A percentile compares a stretch with the other conserved stretches of the same genome.
Conservation (phyloP, 306 rosid genomes). For the Argentina anserina region DNA sequence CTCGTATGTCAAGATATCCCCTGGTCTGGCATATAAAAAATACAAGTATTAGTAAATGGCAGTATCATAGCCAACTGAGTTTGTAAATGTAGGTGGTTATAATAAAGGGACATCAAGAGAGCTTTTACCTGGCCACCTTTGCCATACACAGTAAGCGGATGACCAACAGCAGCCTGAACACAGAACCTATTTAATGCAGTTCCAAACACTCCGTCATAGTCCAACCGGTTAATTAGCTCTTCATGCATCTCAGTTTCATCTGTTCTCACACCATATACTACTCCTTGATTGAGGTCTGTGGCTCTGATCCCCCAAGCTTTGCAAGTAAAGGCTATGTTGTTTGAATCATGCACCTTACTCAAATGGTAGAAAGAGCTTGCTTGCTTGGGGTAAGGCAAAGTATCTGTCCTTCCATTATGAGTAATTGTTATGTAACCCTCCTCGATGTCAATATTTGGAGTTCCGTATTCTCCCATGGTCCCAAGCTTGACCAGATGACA, state of each 20-base stretch:
- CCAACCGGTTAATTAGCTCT: constrained; percentile 72
- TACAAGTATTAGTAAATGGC: constrained; percentile 9
- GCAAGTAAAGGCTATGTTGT: constrained; percentile 97
- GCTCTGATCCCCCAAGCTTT: constrained; percentile 99
- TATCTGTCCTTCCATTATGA: constrained; percentile 93
- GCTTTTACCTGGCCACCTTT: constrained; percentile 96
- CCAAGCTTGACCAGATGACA: constrained; percentile 97
- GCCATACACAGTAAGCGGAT: constrained; percentile 96
- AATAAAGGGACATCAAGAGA: background rate
- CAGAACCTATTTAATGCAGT: constrained; percentile 96
- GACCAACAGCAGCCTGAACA: constrained; percentile 95
- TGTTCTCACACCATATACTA: constrained; percentile 83
- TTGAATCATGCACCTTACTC: constrained; percentile 94
- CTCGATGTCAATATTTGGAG: constrained; percentile 95
- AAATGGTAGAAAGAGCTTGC: constrained; percentile 97
- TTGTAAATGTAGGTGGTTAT: background rate
- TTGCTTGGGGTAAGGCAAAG: constrained; percentile 94
- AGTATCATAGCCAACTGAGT: background rate
- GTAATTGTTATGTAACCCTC: constrained; percentile 94
- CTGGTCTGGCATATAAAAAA: constrained; percentile 58
- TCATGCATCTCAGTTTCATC: constrained; percentile 87
- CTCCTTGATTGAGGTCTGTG: constrained; percentile 95
- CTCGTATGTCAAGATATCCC: constrained; percentile 94
- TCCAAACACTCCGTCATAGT: constrained; percentile 92
- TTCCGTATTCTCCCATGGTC: constrained; percentile 98